Percentiles rank a stretch among this genome's conserved stretches.
Evolutionary conservation across 306 rosid genomes (phyloP).

Genomic region (Lotus japonicus): DNA sequence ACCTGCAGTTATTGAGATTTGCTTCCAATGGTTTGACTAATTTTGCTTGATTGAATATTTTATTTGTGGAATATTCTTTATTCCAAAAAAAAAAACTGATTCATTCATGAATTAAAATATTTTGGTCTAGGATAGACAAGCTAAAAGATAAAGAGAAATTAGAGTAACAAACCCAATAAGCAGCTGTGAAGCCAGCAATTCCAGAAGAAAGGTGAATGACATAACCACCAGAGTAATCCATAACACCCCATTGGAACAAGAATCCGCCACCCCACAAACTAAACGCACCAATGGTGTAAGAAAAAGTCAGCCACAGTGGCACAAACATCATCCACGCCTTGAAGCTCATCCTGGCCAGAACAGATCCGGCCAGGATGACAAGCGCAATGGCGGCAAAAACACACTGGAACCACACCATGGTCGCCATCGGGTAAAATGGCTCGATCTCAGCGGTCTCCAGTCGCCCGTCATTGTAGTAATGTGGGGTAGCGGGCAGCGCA

Average conservation of each 20-base stretch:
- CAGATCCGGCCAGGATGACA: slow-evolving; percentile 39
- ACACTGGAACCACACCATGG: slow-evolving; percentile 58
- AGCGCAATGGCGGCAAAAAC: slow-evolving; percentile 40
- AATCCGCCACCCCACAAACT: slow-evolving; percentile 59
- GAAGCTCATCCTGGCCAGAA: slow-evolving; percentile 42
- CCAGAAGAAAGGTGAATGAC: slow-evolving; percentile 67
- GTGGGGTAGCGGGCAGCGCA: slow-evolving; percentile 12
- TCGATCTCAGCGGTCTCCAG: slow-evolving; percentile 15
- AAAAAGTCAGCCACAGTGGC: slow-evolving; percentile 49
- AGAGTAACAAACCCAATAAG: slow-evolving; percentile 42
- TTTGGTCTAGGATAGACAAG: too few species aligned
- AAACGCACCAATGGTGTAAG: slow-evolving; percentile 47
- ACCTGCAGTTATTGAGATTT: too few species aligned
- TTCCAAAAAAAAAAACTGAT: too few species aligned
- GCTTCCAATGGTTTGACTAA: too few species aligned
- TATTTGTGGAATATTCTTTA: too few species aligned
- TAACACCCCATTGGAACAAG: slow-evolving; percentile 59
- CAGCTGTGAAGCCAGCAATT: slow-evolving; percentile 48
- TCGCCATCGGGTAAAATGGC: slow-evolving; percentile 44
- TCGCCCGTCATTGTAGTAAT: background rate
- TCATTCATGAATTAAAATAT: too few species aligned
- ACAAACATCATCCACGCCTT: slow-evolving; percentile 61
- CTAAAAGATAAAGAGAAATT: background rate
- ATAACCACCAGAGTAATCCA: slow-evolving; percentile 65
- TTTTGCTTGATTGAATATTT: too few species aligned